Evolutionary conservation across 306 rosid genomes (phyloP).

Genomic region (Neltuma alba): DNA sequence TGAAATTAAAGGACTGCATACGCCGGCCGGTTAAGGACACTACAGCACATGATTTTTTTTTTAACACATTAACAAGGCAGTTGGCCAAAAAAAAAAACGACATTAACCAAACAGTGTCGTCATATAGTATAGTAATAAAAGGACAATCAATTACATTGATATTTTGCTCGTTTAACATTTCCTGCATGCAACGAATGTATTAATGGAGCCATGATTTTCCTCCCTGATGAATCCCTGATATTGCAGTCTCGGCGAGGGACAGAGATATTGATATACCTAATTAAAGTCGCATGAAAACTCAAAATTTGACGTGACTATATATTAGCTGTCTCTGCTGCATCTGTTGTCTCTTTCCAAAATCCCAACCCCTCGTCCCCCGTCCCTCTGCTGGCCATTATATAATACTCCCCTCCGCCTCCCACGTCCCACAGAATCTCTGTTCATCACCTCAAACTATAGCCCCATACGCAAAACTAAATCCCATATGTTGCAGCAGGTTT

Average conservation of each 20-base stretch:
- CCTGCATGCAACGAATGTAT: neutral
- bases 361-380: neutral
- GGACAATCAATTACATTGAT: neutral
- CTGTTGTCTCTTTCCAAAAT: constrained; percentile 13
- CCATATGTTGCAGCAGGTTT: too few species aligned
- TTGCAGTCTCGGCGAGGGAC: too few species aligned
- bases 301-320: constrained; percentile 32
- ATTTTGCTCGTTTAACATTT: neutral
- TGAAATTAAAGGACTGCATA: too few species aligned
- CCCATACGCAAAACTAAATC: too few species aligned
- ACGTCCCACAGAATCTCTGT: neutral
- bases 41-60: too few species aligned
- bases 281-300: neutral
- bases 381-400: neutral
- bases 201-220: neutral
- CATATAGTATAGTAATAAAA: neutral
- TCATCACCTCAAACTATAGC: too few species aligned
- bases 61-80: neutral
- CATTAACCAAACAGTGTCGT: neutral
- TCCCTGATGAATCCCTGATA: too few species aligned
- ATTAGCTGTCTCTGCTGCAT: constrained; percentile 36
- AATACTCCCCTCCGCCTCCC: neutral
- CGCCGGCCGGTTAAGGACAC: too few species aligned
- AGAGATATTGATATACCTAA: too few species aligned
- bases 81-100: too few species aligned